phyloP scores from a whole-genome alignment of 148 eudicot species.

The Nepenthes gracilis region DNA sequence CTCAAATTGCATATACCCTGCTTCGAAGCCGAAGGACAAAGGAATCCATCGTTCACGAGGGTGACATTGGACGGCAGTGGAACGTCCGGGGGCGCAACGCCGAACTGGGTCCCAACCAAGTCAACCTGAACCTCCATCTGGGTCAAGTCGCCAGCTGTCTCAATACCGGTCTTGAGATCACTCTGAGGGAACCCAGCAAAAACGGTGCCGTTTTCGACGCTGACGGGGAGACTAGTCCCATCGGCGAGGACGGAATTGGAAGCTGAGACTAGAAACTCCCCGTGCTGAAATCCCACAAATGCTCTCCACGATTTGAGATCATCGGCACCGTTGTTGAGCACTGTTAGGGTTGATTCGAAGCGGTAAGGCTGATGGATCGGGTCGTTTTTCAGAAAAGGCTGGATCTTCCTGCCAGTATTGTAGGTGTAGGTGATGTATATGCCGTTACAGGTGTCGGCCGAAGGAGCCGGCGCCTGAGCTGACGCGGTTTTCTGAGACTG shows the following conservation, averaged over 20 bases:
- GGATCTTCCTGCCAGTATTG: constrained; percentile 14
- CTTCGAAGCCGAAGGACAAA: constrained; percentile 20
- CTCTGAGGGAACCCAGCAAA: constrained; percentile 27
- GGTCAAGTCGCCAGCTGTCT: constrained; percentile 53
- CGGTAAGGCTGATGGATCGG: constrained; percentile 25
- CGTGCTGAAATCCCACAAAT: constrained; percentile 31
- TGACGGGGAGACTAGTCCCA: constrained; percentile 31
- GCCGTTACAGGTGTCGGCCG: constrained; percentile 22
- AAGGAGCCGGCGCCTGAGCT: no score
- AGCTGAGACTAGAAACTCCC: constrained; percentile 41
- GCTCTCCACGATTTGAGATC: constrained; percentile 40
- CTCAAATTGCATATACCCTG: background rate
- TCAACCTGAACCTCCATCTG: constrained; percentile 30
- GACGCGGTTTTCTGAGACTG: no score
- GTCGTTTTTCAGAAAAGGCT: constrained; percentile 11
- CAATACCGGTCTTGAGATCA: constrained; percentile 46
- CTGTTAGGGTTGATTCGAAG: constrained; percentile 22
- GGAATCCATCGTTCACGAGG: constrained; percentile 38
- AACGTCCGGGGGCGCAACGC: constrained; percentile 31
- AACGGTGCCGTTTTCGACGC: constrained; percentile 32
- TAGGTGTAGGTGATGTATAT: constrained; percentile 28
- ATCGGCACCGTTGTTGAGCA: constrained; percentile 20
- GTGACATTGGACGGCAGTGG: constrained; percentile 29
- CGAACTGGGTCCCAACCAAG: constrained; percentile 71
- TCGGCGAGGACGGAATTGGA: constrained; percentile 30